A percentile compares a stretch with the other conserved stretches of the same genome.
These are phyloP conservation scores for Parasitella parasitica DNA, from an alignment of 371 early-diverging fungal species.

Conservation along the genomic window DNA sequence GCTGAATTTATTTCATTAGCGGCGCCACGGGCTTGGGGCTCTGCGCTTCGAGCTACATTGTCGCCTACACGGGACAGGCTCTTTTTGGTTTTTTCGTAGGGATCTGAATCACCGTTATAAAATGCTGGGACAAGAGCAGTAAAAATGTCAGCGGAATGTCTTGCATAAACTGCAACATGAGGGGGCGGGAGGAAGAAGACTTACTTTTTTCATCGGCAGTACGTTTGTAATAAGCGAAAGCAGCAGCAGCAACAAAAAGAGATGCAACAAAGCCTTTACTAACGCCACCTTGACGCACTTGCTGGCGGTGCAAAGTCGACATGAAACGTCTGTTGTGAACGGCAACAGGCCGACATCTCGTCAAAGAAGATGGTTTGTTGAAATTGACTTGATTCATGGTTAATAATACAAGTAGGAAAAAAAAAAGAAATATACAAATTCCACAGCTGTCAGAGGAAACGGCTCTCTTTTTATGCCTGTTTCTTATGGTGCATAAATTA, in stretches of 20 bases:
- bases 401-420: too few relatives aligned
- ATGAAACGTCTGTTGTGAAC: not conserved
- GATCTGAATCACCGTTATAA: conserved; percentile 9
- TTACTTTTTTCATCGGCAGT: conserved; percentile 8
- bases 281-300: not conserved
- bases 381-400: not conserved
- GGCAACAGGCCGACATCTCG: not conserved
- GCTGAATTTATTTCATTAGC: conserved; percentile 1
- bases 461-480: too few relatives aligned
- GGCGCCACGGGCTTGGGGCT: not conserved
- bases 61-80: not conserved
- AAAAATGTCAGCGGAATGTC: not conserved
- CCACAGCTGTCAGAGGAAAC: not conserved
- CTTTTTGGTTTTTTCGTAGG: conserved; percentile 7
- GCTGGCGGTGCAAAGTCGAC: not conserved
- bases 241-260: conserved; percentile 16
- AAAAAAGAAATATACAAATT: not conserved
- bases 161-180: not conserved
- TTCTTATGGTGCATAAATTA: not conserved
- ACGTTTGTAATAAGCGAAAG: conserved; percentile 20
- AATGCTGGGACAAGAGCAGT: not conserved
- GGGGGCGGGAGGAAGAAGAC: too few relatives aligned
- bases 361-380: not conserved
- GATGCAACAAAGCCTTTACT: conserved; percentile 3
- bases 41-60: not conserved